Evolutionary conservation across 805 yeast species (phyloP).

Genomic region (Candida insectorum): DNA sequence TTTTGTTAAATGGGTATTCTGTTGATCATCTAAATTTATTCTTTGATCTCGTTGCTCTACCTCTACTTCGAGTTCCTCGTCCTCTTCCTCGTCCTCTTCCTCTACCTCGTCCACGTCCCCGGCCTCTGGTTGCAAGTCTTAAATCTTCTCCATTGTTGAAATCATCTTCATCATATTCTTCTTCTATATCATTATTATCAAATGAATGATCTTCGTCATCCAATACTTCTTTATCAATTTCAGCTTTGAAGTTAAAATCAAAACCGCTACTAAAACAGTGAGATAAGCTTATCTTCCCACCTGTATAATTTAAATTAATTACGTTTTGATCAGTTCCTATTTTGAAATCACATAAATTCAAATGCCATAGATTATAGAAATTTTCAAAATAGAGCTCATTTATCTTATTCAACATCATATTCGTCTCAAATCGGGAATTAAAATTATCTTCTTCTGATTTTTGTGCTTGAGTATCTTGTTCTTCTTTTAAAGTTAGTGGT

Average conservation of each 20-base stretch:
- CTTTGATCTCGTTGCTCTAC: constrained; percentile 13
- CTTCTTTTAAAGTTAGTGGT: constrained; percentile 38
- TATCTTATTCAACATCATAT: constrained; percentile 22
- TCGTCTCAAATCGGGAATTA: constrained; percentile 4
- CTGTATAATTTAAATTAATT: constrained; percentile 45
- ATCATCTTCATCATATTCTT: constrained; percentile 14
- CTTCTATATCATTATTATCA: constrained; percentile 12
- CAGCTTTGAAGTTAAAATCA: constrained; percentile 49
- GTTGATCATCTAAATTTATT: constrained; percentile 8
- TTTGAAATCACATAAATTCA: constrained; percentile 59
- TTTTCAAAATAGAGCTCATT: constrained; percentile 63
- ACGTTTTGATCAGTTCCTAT: constrained; percentile 16
- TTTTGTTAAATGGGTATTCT: too few relatives aligned
- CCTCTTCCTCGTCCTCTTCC: constrained; percentile 13
- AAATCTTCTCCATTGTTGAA: constrained; percentile 10
- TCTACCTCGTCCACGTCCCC: constrained; percentile 14
- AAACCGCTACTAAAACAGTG: constrained; percentile 57
- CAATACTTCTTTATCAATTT: constrained; percentile 9
- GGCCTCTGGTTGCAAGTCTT: constrained; percentile 5
- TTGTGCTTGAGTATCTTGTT: constrained; percentile 34
- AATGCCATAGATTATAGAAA: constrained; percentile 75
- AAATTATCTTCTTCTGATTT: constrained; percentile 2
- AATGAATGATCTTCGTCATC: constrained; percentile 7
- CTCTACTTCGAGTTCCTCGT: constrained; percentile 6
- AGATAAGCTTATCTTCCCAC: constrained; percentile 48